phyloP scores from a whole-genome alignment of 2,329 filamentous ascomycete genomes.

The Claviceps pazoutovae region DNA sequence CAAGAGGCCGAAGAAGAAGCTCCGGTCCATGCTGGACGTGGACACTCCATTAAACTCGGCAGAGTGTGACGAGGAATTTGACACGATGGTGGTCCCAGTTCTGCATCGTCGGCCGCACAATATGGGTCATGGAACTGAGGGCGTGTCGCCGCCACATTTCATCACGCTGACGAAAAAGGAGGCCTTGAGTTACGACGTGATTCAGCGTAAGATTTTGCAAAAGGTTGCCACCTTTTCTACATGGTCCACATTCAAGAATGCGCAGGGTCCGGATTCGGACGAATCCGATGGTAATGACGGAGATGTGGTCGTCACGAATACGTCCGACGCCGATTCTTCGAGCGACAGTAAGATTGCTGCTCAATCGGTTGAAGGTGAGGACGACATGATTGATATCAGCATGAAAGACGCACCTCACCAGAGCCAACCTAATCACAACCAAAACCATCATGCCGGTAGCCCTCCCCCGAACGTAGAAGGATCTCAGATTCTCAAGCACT shows the following conservation, averaged over 20 bases:
- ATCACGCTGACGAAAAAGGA: constrained; percentile 66
- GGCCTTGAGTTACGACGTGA: constrained; percentile 48
- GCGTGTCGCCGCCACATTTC: constrained; percentile 45
- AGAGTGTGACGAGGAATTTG: constrained; percentile 48
- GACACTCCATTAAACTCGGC: constrained; percentile 28
- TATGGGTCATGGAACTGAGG: constrained; percentile 17
- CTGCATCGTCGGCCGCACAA: constrained; percentile 40
- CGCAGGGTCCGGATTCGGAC: constrained; percentile 27
- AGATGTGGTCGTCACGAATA: constrained; percentile 54
- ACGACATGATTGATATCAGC: constrained; percentile 79
- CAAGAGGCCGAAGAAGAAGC: constrained; percentile 32
- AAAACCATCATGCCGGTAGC: constrained; percentile 1
- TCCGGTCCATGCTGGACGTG: constrained; percentile 36
- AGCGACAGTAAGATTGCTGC: constrained; percentile 59
- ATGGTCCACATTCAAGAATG: constrained; percentile 44
- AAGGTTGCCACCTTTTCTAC: constrained; percentile 67
- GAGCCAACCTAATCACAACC: not conserved
- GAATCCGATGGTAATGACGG: constrained; percentile 45
- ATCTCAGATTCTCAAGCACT: constrained; percentile 25
- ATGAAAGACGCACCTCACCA: constrained; percentile 51
- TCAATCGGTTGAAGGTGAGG: constrained; percentile 73
- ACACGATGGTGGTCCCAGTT: constrained; percentile 56
- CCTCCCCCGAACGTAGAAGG: constrained; percentile 11
- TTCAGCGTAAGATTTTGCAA: constrained; percentile 67
- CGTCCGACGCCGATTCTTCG: constrained; percentile 50